phyloP scores from a whole-genome alignment of 768 basidiomycete species.

The Lactifluus subvellereus region DNA sequence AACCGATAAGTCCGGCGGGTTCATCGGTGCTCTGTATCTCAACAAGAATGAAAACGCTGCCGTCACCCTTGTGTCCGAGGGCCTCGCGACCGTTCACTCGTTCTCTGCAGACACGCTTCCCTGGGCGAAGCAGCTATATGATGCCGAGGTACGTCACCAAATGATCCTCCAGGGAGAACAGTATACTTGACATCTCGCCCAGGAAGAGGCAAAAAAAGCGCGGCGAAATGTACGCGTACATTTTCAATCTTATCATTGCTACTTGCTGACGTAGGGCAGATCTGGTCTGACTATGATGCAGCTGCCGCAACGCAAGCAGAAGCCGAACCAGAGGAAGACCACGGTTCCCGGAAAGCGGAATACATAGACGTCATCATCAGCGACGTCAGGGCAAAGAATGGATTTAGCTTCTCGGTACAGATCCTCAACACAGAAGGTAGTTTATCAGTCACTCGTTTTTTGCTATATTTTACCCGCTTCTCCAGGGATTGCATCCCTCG shows the following conservation, averaged over 20 bases:
- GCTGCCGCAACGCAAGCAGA: constrained; percentile 55
- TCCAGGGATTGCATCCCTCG: constrained; percentile 83
- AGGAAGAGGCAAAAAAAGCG: constrained; percentile 78
- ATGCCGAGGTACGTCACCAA: constrained; percentile 66
- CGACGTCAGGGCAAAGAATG: constrained; percentile 68
- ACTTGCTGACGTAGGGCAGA: constrained; percentile 38
- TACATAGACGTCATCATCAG: constrained; percentile 92
- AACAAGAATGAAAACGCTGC: constrained; percentile 88
- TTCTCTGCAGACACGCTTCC: constrained; percentile 81
- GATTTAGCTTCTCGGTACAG: constrained; percentile 88
- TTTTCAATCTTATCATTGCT: neutral
- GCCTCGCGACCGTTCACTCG: constrained; percentile 80
- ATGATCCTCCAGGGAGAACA: neutral
- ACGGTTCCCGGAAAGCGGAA: constrained; percentile 64
- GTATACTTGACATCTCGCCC: neutral
- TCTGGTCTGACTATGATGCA: constrained; percentile 84
- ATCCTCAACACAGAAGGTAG: constrained; percentile 85
- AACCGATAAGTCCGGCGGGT: constrained; percentile 92
- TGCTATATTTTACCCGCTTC: neutral
- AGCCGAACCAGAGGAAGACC: constrained; percentile 39
- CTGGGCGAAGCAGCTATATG: constrained; percentile 73
- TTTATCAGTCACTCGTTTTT: constrained; percentile 16
- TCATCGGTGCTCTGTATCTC: constrained; percentile 82
- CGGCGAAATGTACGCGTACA: constrained; percentile 60
- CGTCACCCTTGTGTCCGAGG: constrained; percentile 76